Evolutionary conservation across 2,329 filamentous ascomycete genomes (phyloP).

Genomic region (Paecilomyces niveus): DNA sequence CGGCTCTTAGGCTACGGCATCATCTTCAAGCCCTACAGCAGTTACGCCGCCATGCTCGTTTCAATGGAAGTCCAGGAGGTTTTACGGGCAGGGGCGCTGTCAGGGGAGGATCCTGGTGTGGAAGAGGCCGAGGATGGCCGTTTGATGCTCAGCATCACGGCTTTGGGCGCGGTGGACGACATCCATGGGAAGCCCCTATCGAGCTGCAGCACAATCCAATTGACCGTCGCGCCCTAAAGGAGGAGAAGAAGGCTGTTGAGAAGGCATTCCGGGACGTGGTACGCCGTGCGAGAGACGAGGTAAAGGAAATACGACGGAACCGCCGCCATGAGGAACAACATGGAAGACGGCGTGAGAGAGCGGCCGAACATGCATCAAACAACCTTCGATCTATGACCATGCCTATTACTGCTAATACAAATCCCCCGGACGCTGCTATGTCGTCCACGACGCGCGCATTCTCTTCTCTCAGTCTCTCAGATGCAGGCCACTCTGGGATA

Average conservation of each 20-base stretch:
- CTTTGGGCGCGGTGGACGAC: constrained; percentile 19
- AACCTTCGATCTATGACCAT: background rate
- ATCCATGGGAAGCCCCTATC: constrained; percentile 30
- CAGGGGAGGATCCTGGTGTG: background rate
- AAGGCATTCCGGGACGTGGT: constrained; percentile 30
- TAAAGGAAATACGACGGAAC: constrained; percentile 28
- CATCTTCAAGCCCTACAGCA: constrained; percentile 27
- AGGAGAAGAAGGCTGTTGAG: constrained; percentile 29
- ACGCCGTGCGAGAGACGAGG: constrained; percentile 29
- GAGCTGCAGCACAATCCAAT: constrained; percentile 21
- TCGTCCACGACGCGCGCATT: background rate
- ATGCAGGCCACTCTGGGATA: background rate
- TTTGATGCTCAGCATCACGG: constrained; percentile 1
- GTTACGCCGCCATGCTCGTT: constrained; percentile 24
- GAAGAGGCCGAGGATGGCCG: background rate
- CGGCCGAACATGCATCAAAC: background rate
- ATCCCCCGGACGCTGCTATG: background rate
- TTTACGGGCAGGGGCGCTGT: background rate
- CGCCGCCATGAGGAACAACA: constrained; percentile 12
- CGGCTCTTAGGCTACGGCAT: constrained; percentile 27
- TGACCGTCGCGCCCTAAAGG: constrained; percentile 26
- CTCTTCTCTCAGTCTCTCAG: background rate
- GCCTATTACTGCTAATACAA: background rate
- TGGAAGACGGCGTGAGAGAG: constrained; percentile 12
- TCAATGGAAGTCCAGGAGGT: constrained; percentile 6